Base-by-base conservation (phyloP, 169 alveolate genomes). In the Cryptosporidium tyzzeri region DNA sequence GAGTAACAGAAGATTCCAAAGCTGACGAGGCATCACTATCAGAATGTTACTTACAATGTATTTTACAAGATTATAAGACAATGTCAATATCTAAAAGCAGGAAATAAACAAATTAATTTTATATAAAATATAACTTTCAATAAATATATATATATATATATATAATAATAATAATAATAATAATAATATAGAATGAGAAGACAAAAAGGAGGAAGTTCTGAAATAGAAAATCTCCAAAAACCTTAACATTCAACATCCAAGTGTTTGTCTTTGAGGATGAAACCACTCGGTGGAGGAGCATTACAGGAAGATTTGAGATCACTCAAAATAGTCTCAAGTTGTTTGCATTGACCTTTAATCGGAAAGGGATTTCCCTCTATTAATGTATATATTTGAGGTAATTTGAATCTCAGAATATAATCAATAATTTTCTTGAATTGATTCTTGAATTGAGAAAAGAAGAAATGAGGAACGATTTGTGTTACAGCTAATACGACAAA, bases 11-110 rank as follows among this genome's bases (percentile, higher is more conserved):
- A 3, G 74, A 80, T 26, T 29, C 73, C 71, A 44, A 62, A 29
- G 80, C 70, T n/a, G 89, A 80, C 48, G 75, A 80, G 37, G 68
- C 71, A 37, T 80, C 89, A 10, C 62, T 80, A 29, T 44, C 74
- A 18, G 89, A 80, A 48, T 80, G 89, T 65, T 80, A 80, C 68
- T 48, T 80, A 33, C 89, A 80, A 41, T 80, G 89, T 33, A 61
- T 80, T 21, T 65, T 80, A 12, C 74, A 59, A 48, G 89, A 80
- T 65, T 80, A 80, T 39, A 80, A 80, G 35, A 80, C 55, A 23
- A 16, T 80, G n/a, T 48, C 89, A n/a, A 31, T 74, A 23, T 50
- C 41, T 31, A 10, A 71, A 31, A 9, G 45, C 35, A 33, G 31
- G 37, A 51, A 18, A 21, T 70, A 10, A 71, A 71, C 18, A 16